Base-by-base conservation (phyloP, 208 protist species). In the Acanthamoeba lenticulata region DNA sequence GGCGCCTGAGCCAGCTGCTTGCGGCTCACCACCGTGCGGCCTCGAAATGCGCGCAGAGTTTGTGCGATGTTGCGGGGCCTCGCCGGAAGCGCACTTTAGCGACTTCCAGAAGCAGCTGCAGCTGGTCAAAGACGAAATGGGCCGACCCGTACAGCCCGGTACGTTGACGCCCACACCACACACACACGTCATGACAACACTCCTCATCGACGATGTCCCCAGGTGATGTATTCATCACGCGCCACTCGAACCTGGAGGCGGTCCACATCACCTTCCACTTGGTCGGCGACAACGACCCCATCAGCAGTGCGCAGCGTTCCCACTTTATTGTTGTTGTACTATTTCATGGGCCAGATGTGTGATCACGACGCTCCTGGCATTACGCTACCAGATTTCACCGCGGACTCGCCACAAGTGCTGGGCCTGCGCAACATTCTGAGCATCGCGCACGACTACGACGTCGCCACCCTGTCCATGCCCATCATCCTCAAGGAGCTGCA, bases 151-250 rank as follows among this genome's bases (percentile, higher is more conserved):
- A 40, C 74, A 83, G 24, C 74, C 74, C 5, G 74, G 74, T 83
- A 83, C n/a, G 40, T 34, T 47, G 17, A 45, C 74, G 21, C 29
- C 21, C 24, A 0, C 5, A 19, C 55, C 0, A 60, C 65, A 42
- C 15, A 57, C 19, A 19, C 7, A 72, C 27, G 11, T 32, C n/a
- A 47, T 47, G 38, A 13, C 9, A 7, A 72, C 27, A 17, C 27
- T 83, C 6, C 5, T 83, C 32, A 40, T 21, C 45, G 29, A 45
- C 21, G n/a, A 4, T 89, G 17, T 40, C n/a, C 29, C 9, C 85
- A 40, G 93, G 92, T n/a, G 93, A 95, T 55, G 94, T 95, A 32
- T 95, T 93, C 77, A 83, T 94, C 9, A 95, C 94, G n/a, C 90
- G 94, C 7, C 94, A 95, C 62, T 94, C 85, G 24, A 95, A 94